Conservation (phyloP, 148 eudicot genomes). For the Agrostemma githago region DNA sequence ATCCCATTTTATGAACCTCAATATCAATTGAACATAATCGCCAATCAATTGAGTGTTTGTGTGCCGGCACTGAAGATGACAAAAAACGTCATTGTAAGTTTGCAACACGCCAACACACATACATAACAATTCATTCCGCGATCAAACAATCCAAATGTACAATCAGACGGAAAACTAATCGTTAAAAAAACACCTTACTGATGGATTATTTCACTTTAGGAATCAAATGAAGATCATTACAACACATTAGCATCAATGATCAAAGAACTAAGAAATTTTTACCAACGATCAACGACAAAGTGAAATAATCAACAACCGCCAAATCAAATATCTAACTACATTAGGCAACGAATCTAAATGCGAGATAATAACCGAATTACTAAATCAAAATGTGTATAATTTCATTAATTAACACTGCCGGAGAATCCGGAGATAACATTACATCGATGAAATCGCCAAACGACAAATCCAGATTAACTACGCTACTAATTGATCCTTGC, state of each 20-base stretch:
- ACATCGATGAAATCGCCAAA: not conserved
- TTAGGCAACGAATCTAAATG: not conserved
- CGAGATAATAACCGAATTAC: too few relatives aligned
- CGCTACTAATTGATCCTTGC: too few relatives aligned
- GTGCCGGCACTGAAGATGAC: not conserved
- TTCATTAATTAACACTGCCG: not conserved
- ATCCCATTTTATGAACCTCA: not conserved
- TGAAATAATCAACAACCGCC: not conserved
- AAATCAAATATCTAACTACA: not conserved
- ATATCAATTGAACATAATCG: not conserved
- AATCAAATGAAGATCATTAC: not conserved
- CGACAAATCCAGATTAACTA: not conserved
- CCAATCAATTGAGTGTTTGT: not conserved
- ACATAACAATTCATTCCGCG: not conserved
- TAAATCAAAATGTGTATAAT: not conserved
- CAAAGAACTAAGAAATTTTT: not conserved
- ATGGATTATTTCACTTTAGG: not conserved
- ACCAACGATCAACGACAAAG: slow-evolving; percentile 2
- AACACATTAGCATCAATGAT: not conserved
- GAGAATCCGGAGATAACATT: not conserved
- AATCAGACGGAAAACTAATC: not conserved
- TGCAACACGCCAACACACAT: not conserved
- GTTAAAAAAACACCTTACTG: not conserved
- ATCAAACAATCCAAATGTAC: not conserved
- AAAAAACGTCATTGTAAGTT: not conserved